These are phyloP conservation scores for Talaromyces verruculosus DNA, from an alignment of 2,329 filamentous ascomycete species.

Conservation along the genomic window DNA sequence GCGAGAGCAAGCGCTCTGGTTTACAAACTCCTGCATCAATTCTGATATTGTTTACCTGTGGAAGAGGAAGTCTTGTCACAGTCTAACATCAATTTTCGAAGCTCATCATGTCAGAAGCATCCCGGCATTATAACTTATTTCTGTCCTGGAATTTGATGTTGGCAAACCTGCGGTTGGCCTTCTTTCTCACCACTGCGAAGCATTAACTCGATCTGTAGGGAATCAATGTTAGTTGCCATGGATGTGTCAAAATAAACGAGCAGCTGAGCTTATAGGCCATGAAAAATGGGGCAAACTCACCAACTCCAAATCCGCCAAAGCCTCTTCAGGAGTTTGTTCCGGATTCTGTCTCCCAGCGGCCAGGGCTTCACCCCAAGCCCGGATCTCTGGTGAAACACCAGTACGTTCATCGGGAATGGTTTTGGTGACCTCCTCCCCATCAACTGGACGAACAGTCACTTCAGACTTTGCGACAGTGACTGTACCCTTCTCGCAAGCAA, in stretches of 20 bases:
- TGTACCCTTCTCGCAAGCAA: constrained; percentile 54
- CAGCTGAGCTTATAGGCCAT: background rate
- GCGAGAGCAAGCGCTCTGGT: no score
- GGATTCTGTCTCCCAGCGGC: constrained; percentile 9
- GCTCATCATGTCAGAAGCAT: no score
- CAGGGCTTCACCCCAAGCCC: constrained; percentile 36
- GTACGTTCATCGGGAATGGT: constrained; percentile 50
- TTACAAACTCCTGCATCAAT: no score
- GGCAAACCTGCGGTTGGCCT: constrained; percentile 8
- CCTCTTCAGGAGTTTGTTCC: constrained; percentile 52
- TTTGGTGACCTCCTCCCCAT: constrained; percentile 36
- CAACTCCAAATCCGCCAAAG: constrained; percentile 54
- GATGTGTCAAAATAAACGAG: background rate
- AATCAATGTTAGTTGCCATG: background rate
- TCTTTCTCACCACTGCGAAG: constrained; percentile 16
- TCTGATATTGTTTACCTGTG: no score
- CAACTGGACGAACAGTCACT: constrained; percentile 29
- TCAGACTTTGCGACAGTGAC: constrained; percentile 46
- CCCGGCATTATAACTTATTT: background rate
- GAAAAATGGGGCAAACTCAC: background rate
- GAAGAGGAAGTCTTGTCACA: no score
- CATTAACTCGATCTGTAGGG: constrained; percentile 16
- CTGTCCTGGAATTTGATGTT: constrained; percentile 2
- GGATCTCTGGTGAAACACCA: constrained; percentile 55
- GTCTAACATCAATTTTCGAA: no score